Base-by-base conservation (phyloP, 2,329 filamentous ascomycete species). In the Arthrobotrys sinensis region DNA sequence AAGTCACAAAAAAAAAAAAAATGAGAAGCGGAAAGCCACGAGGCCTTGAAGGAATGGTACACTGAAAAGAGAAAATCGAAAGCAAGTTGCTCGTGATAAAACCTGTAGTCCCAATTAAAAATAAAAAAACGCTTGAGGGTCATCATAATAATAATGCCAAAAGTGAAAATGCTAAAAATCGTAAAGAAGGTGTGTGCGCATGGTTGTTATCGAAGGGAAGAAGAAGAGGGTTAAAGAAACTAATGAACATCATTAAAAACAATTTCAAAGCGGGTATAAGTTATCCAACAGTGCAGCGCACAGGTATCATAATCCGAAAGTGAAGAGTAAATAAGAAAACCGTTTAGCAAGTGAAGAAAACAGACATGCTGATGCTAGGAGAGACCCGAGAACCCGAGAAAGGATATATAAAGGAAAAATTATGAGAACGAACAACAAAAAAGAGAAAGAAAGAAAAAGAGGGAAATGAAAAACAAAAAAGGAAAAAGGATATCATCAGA, bases 271-370 rank as follows among this genome's bases (percentile, higher is more conserved):
- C 38, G 66, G 62, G 75, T 72, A 78, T 72, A 78, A 72, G 45
- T 64, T 62, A 69, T 71, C 66, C 60, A 67, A 19, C 55, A 19
- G 60, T 68, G 75, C 75, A 78, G 75, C 75, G 75, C 75, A 78
- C 75, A 72, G 75, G 75, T 78, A 78, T 78, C 75, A 78, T 78
- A 45, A 67, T 19, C 32, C 50, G 52, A 63, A 57, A 46, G 24
- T 21, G 36, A 5, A 38, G 21, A 38, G 19, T 53, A 14, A 48
- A 66, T 21, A 70, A 21, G 21, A 34, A 24, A 68, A 24, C 46
- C 21, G 46, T 28, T 40, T 19, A 16, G 34, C 19, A 50, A 12
- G 32, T 0, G 45, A 32, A 36, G 53, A 53, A 63, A 67, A 32
- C 19, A 63, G 50, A 64, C 55, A 64, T 64, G 38, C 73, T 24